These are phyloP conservation scores for Euphorbia celastroides DNA, from an alignment of 441 rosid species.

Conservation along the genomic window DNA sequence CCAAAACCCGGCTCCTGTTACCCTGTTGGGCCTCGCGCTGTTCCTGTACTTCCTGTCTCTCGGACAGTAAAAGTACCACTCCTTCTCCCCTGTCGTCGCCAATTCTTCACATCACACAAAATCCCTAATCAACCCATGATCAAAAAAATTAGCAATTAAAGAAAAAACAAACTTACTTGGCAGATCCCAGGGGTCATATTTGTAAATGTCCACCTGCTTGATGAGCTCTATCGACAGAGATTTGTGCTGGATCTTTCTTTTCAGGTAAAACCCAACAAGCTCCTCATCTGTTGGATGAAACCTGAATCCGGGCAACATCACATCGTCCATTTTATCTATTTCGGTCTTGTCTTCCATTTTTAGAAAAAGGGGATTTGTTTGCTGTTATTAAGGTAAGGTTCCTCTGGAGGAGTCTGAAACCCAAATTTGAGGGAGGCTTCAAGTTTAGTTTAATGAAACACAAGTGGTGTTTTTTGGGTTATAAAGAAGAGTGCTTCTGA, in stretches of 20 bases:
- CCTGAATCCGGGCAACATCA: slow-evolving; percentile 81
- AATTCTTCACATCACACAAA: slow-evolving; percentile 31
- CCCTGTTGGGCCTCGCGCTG: slow-evolving; percentile 84
- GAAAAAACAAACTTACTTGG: slow-evolving; percentile 53
- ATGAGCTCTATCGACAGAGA: slow-evolving; percentile 76
- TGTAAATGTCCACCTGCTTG: slow-evolving; percentile 86
- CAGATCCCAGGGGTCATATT: slow-evolving; percentile 93
- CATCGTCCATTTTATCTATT: slow-evolving; percentile 54
- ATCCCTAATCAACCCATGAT: neutral
- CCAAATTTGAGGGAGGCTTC: neutral
- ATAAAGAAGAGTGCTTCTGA: slow-evolving; percentile 6
- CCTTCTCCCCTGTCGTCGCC: slow-evolving; percentile 75
- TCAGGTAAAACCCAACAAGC: slow-evolving; percentile 82
- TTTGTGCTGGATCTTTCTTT: slow-evolving; percentile 59
- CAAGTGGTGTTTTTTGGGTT: neutral
- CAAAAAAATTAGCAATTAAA: neutral
- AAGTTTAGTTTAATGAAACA: neutral
- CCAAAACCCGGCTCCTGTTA: slow-evolving; percentile 93
- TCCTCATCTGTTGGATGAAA: slow-evolving; percentile 97
- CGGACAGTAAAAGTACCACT: slow-evolving; percentile 90
- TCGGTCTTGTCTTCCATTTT: slow-evolving; percentile 51
- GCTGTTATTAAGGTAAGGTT: too few relatives aligned
- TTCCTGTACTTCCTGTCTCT: slow-evolving; percentile 87
- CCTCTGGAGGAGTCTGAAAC: neutral
- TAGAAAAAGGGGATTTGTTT: too few relatives aligned